phyloP scores from a whole-genome alignment of 2,329 filamentous ascomycete species.

The Fusarium transvaalense region DNA sequence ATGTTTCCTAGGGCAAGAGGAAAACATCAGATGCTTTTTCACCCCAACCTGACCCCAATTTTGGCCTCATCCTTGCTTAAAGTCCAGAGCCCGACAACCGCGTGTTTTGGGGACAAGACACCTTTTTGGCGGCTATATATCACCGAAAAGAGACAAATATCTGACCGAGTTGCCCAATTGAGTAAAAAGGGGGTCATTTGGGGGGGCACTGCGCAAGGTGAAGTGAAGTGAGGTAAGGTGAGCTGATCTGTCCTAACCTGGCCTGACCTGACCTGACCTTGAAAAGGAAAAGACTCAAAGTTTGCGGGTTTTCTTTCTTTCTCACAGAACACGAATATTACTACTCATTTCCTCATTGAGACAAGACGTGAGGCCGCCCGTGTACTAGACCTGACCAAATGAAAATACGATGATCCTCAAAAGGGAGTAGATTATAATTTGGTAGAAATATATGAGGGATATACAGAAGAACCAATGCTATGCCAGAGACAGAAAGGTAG shows the following conservation, averaged over 20 bases:
- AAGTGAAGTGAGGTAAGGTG: constrained; percentile 28
- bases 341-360: constrained; percentile 9
- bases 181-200: constrained; percentile 2
- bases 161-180: constrained; percentile 32
- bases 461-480: constrained; percentile 31
- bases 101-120: constrained; percentile 17
- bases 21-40: constrained; percentile 26
- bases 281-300: constrained; percentile 1
- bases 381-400: neutral
- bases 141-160: constrained; percentile 15
- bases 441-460: constrained; percentile 28
- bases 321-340: neutral
- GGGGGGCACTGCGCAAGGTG: constrained; percentile 14
- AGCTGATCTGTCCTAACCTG: constrained; percentile 23
- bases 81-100: constrained; percentile 37
- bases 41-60: neutral
- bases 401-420: neutral
- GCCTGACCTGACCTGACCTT: neutral
- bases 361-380: constrained; percentile 29
- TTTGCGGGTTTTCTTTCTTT: neutral
- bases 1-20: constrained; percentile 1
- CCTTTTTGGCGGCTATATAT: constrained; percentile 24
- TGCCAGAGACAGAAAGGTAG: constrained; percentile 21
- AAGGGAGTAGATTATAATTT: neutral
- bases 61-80: constrained; percentile 7